These are phyloP conservation scores for Acacia crassicarpa DNA, from an alignment of 306 rosid genomes.

Conservation along the genomic window DNA sequence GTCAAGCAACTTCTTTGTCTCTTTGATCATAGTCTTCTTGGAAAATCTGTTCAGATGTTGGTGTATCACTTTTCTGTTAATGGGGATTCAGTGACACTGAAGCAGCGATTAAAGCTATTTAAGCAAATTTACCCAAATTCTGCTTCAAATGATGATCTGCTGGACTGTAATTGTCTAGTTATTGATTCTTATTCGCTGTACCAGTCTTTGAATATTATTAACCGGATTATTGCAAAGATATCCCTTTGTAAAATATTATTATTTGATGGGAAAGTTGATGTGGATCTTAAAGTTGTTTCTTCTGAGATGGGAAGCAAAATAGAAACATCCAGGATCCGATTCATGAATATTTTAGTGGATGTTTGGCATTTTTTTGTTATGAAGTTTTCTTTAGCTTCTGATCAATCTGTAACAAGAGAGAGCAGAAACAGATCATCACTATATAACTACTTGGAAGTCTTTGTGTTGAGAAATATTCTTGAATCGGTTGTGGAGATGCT, in stretches of 20 bases:
- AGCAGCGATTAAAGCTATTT: slow-evolving; percentile 60
- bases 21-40: slow-evolving; percentile 72
- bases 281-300: slow-evolving; percentile 36
- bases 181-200: slow-evolving; percentile 44
- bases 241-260: slow-evolving; percentile 64
- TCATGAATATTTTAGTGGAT: slow-evolving; percentile 56
- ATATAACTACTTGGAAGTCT: slow-evolving; percentile 61
- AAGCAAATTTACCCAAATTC: slow-evolving; percentile 51
- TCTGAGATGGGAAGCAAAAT: slow-evolving; percentile 35
- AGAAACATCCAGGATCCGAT: slow-evolving; percentile 49
- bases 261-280: slow-evolving; percentile 50
- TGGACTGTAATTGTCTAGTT: slow-evolving; percentile 54
- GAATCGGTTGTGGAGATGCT: slow-evolving; percentile 57
- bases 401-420: slow-evolving; percentile 43
- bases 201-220: slow-evolving; percentile 58
- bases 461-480: slow-evolving; percentile 55
- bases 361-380: slow-evolving; percentile 68
- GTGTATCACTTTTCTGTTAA: slow-evolving; percentile 52
- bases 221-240: slow-evolving; percentile 62
- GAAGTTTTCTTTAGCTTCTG: slow-evolving; percentile 49
- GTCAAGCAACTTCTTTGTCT: slow-evolving; percentile 56
- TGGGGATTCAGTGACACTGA: slow-evolving; percentile 54
- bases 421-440: slow-evolving; percentile 42
- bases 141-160: slow-evolving; percentile 47
- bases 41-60: slow-evolving; percentile 69